phyloP scores from a whole-genome alignment of 202 grass and related monocot genomes.

The Cymbopogon flexuosus region DNA sequence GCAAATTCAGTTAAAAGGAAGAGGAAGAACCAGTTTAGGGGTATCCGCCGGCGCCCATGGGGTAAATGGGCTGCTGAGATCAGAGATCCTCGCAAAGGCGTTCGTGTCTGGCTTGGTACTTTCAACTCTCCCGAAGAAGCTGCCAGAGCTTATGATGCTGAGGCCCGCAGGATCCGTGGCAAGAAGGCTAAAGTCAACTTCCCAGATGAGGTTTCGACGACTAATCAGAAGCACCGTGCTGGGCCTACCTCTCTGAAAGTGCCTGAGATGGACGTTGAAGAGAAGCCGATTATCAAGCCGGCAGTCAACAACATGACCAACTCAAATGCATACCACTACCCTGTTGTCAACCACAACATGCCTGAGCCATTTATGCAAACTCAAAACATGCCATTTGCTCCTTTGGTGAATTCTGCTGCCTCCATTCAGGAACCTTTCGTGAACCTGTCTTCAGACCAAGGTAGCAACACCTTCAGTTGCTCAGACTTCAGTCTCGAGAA shows the following conservation, averaged over 20 bases:
- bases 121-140: slow-evolving; percentile 93
- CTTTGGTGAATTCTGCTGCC: slow-evolving; percentile 5
- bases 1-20: slow-evolving; percentile 48
- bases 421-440: slow-evolving; percentile 16
- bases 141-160: slow-evolving; percentile 80
- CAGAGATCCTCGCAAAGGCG: slow-evolving; percentile 83
- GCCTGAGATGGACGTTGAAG: slow-evolving; percentile 22
- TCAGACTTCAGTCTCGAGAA: slow-evolving; percentile 47
- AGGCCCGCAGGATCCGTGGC: slow-evolving; percentile 83
- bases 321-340: slow-evolving; percentile 24
- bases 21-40: slow-evolving; percentile 84
- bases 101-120: slow-evolving; percentile 93
- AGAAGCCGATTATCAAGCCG: slow-evolving; percentile 33
- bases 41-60: slow-evolving; percentile 87
- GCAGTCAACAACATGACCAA: slow-evolving; percentile 21
- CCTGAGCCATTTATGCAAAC: slow-evolving; percentile 34
- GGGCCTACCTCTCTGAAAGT: slow-evolving; percentile 14
- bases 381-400: slow-evolving; percentile 29
- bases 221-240: slow-evolving; percentile 23
- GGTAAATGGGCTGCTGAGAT: slow-evolving; percentile 99
- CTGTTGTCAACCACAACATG: slow-evolving; percentile 27
- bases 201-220: slow-evolving; percentile 42
- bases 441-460: slow-evolving; percentile 67
- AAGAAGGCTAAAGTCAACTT: slow-evolving; percentile 98
- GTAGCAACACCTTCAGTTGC: slow-evolving; percentile 65